Base-by-base conservation (phyloP, 2,329 filamentous ascomycete genomes). In the Sporothrix schenckii region DNA sequence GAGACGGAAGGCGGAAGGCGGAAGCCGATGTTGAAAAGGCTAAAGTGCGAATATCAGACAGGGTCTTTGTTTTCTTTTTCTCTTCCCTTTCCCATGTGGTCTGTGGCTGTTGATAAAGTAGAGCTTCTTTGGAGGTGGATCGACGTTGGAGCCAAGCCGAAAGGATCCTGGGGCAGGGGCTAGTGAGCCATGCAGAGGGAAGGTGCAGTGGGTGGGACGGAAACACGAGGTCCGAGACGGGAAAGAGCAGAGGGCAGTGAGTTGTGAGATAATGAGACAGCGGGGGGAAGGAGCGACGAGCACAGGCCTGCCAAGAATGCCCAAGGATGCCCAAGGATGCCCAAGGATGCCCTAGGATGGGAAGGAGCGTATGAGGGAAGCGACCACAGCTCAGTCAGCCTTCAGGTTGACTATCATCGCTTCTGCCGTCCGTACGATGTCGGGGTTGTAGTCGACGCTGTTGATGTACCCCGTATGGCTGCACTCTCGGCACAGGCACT, bases 31-130 rank as follows among this genome's bases (percentile, higher is more conserved):
- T 68, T 21, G 49, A 30, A 49, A 19, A 60, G 67, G 67, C 67
- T 61, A 69, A 69, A 68, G 39, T 44, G 47, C n/a, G 34, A 44
- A 52, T 58, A 58, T 69, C 67, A 69, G 53, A 69, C 67, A 69
- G 44, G 7, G 41, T 27, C 16, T 16, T 30, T 41, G 30, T 16
- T 61, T 47, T 50, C 24, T 21, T 65, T 65, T 16, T n/a, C 60
- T n/a, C 60, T 27, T 19, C 19, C 19, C n/a, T 16, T 21, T 21
- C 58, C n/a, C 34, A 44, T 61, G n/a, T 44, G 41, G 27, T 44
- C 41, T 16, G 14, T 39, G 24, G 39, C n/a, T 47, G 21, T 65
- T 65, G 21, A 6, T 30, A n/a, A 21, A 13, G 41, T 10, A 44
- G 7, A 44, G 50, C 24, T 11, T n/a, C 24, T 19, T 53, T 16